Conservation (phyloP, 495 filamentous ascomycete species). For the Podospora appendiculata region DNA sequence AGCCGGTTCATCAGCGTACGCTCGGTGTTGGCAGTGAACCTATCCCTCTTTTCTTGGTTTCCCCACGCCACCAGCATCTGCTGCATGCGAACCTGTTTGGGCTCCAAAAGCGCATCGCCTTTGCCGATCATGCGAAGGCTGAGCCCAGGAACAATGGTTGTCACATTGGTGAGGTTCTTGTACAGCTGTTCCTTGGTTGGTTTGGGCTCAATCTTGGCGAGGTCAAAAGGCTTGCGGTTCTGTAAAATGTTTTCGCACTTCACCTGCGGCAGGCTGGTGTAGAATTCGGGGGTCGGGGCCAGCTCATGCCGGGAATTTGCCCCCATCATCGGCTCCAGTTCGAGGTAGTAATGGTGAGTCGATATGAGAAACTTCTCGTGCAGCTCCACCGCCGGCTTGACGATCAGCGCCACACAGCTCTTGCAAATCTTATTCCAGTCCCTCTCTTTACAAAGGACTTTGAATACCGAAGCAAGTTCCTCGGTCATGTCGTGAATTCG, state of each 20-base stretch:
- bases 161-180: slow-evolving; percentile 11
- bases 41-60: slow-evolving; percentile 9
- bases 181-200: slow-evolving; percentile 14
- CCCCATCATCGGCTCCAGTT: slow-evolving; percentile 1
- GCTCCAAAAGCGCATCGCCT: slow-evolving; percentile 14
- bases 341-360: slow-evolving; percentile 18
- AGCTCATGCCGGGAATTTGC: slow-evolving; percentile 5
- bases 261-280: slow-evolving; percentile 10
- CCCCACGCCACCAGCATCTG: slow-evolving; percentile 24
- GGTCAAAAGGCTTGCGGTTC: slow-evolving; percentile 18
- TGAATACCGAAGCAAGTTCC: slow-evolving; percentile 8
- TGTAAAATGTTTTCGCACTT: slow-evolving; percentile 22
- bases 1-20: slow-evolving; percentile 12
- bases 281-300: slow-evolving; percentile 14
- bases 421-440: slow-evolving; percentile 6
- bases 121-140: slow-evolving; percentile 16
- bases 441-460: slow-evolving; percentile 7
- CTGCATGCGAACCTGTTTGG: slow-evolving; percentile 15
- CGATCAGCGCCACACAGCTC: slow-evolving; percentile 8
- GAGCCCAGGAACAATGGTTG: slow-evolving; percentile 15
- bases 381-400: slow-evolving; percentile 20
- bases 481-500: slow-evolving; percentile 6
- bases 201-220: slow-evolving; percentile 15
- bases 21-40: slow-evolving; percentile 3
- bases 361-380: slow-evolving; percentile 24